Evolutionary conservation across 2,329 filamentous ascomycete species (phyloP).

Genomic region (Apiospora sp.): DNA sequence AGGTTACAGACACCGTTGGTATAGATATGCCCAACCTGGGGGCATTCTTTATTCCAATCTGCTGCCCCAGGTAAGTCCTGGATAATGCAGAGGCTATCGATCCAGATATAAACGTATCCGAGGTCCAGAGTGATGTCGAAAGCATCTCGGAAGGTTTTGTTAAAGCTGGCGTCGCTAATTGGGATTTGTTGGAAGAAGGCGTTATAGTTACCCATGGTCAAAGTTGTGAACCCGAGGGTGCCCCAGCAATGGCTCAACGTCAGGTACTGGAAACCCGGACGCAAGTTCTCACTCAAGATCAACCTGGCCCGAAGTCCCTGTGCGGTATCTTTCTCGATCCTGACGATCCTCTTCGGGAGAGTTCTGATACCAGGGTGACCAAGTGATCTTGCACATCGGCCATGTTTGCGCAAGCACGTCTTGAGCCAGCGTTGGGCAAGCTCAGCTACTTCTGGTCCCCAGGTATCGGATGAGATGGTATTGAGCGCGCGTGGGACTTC

Average conservation of each 20-base stretch:
- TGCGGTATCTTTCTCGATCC: background rate
- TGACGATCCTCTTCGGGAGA: background rate
- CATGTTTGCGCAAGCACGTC: background rate
- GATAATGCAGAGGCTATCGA: background rate
- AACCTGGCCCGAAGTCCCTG: background rate
- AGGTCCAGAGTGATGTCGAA: background rate
- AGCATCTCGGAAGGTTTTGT: background rate
- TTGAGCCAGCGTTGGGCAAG: background rate
- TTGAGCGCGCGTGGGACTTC: background rate
- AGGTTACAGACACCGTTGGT: background rate
- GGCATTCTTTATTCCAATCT: background rate
- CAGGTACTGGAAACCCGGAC: background rate
- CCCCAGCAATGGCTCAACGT: slow-evolving; percentile 1
- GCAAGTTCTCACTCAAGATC: background rate
- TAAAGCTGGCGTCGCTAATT: background rate
- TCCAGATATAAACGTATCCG: background rate
- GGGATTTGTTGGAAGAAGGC: background rate
- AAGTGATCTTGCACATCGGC: background rate
- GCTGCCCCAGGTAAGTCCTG: background rate
- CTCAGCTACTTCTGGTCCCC: background rate
- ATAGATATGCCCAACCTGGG: background rate
- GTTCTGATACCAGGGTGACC: background rate
- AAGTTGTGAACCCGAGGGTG: background rate
- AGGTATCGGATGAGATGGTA: background rate
- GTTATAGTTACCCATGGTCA: background rate